phyloP scores from a whole-genome alignment of 176 grass and related monocot genomes.

The Musa troglodytarum region DNA sequence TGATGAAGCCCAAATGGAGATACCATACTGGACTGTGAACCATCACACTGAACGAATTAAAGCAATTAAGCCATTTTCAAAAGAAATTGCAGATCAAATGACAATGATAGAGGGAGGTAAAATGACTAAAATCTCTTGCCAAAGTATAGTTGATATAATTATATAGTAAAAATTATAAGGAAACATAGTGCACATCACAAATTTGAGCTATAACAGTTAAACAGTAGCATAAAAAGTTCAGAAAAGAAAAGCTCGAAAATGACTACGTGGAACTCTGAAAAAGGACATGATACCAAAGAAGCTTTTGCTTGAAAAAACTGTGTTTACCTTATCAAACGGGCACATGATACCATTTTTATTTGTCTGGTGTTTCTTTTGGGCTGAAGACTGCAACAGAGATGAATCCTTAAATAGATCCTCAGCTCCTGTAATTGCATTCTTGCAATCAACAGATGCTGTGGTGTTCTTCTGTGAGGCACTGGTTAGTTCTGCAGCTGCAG shows the following conservation, averaged over 20 bases:
- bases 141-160: background rate
- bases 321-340: conserved; percentile 47
- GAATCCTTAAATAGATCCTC: conserved; percentile 32
- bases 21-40: conserved; percentile 30
- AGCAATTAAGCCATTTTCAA: background rate
- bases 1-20: conserved; percentile 39
- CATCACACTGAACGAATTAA: conserved; percentile 11
- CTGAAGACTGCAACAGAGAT: background rate
- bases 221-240: background rate
- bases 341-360: conserved; percentile 45
- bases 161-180: background rate
- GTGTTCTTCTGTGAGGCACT: conserved; percentile 21
- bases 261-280: background rate
- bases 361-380: conserved; percentile 16
- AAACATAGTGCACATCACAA: background rate
- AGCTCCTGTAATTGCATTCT: conserved; percentile 18
- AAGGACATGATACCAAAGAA: background rate
- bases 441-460: conserved; percentile 19
- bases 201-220: too few relatives aligned
- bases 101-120: background rate
- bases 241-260: background rate
- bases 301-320: background rate
- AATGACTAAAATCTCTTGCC: background rate
- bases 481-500: conserved; percentile 31
- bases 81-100: background rate